phyloP scores from a whole-genome alignment of 2,329 filamentous ascomycete species.

The Fusarium sp. region DNA sequence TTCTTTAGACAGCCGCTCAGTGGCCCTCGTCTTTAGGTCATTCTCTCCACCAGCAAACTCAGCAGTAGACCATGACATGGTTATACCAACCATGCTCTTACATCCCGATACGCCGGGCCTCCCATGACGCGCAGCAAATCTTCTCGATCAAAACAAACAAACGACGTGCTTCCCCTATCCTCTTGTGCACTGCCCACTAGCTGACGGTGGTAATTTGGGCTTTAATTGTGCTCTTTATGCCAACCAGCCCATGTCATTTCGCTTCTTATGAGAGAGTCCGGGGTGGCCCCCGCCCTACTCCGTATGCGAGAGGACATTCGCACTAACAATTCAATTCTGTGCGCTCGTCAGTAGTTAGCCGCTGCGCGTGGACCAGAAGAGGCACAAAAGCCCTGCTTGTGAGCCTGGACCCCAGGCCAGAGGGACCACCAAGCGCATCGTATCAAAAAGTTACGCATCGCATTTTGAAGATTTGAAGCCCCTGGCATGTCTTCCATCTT shows the following conservation, averaged over 20 bases:
- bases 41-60: slow-evolving; percentile 15
- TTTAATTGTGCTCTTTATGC: slow-evolving; percentile 51
- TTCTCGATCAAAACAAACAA: slow-evolving; percentile 52
- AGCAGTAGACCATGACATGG: background rate
- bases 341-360: slow-evolving; percentile 23
- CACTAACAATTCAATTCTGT: slow-evolving; percentile 32
- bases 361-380: slow-evolving; percentile 21
- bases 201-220: slow-evolving; percentile 47
- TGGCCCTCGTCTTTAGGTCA: slow-evolving; percentile 30
- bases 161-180: slow-evolving; percentile 38
- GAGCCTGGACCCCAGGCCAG: slow-evolving; percentile 1
- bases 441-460: slow-evolving; percentile 44
- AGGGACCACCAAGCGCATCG: slow-evolving; percentile 28
- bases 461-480: slow-evolving; percentile 25
- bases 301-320: slow-evolving; percentile 30
- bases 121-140: slow-evolving; percentile 48
- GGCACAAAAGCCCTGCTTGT: slow-evolving; percentile 31
- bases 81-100: slow-evolving; percentile 19
- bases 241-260: slow-evolving; percentile 49
- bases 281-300: slow-evolving; percentile 46
- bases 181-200: slow-evolving; percentile 46
- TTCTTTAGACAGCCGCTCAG: slow-evolving; percentile 28
- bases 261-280: slow-evolving; percentile 50
- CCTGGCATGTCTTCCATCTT: slow-evolving; percentile 22
- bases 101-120: slow-evolving; percentile 41